Conservation (phyloP, 495 filamentous ascomycete species). For the Podospora anserina region DNA sequence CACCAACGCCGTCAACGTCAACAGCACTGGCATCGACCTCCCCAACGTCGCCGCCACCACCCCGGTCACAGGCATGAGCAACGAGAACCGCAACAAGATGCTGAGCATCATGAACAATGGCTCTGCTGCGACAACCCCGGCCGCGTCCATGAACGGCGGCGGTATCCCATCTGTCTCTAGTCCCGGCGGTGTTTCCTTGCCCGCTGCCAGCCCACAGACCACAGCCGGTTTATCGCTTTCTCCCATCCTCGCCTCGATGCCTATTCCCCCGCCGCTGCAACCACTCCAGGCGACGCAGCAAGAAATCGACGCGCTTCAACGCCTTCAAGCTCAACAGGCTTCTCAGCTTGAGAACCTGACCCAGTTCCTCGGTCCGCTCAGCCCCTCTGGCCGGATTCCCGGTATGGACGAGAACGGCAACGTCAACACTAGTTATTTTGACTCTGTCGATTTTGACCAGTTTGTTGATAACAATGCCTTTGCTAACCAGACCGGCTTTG, state of each 20-base stretch:
- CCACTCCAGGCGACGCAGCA: conserved; percentile 62
- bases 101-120: conserved; percentile 62
- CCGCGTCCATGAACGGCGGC: conserved; percentile 6
- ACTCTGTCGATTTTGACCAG: conserved; percentile 62
- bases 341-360: conserved; percentile 67
- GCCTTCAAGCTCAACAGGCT: conserved; percentile 69
- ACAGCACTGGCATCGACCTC: conserved; percentile 57
- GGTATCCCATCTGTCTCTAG: conserved; percentile 11
- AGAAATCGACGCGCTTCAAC: conserved; percentile 70
- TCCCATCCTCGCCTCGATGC: conserved; percentile 57
- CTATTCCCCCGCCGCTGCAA: conserved; percentile 51
- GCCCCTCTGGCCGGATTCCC: conserved; percentile 75
- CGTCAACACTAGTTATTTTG: conserved; percentile 40
- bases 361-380: conserved; percentile 68
- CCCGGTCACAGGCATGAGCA: conserved; percentile 60
- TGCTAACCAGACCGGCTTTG: conserved; percentile 30
- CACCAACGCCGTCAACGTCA: conserved; percentile 59
- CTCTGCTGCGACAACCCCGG: not conserved
- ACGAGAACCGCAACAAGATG: conserved; percentile 75
- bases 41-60: conserved; percentile 72
- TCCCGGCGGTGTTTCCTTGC: conserved; percentile 7
- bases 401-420: conserved; percentile 56
- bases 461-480: conserved; percentile 66
- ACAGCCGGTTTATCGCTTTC: conserved; percentile 46
- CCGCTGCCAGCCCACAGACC: conserved; percentile 23